Evolutionary conservation across 768 basidiomycete genomes (phyloP).

Genomic region (Boletus subparvulus): DNA sequence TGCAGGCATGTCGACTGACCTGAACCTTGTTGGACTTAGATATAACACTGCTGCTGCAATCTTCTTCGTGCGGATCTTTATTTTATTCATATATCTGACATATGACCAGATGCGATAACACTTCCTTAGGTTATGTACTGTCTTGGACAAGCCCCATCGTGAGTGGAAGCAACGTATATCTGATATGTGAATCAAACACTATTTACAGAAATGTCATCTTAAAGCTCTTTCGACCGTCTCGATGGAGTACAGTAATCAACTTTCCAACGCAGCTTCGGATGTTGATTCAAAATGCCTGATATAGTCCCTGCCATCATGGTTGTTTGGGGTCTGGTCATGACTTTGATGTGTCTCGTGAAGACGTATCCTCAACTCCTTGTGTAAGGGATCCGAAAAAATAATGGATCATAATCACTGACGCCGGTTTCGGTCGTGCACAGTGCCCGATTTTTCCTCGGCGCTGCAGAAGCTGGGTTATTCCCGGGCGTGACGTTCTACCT

Average conservation of each 20-base stretch:
- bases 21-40: conserved; percentile 34
- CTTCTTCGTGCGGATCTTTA: conserved; percentile 32
- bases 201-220: conserved; percentile 35
- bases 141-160: conserved; percentile 41
- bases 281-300: conserved; percentile 6
- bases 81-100: background rate
- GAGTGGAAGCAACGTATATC: conserved; percentile 8
- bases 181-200: background rate
- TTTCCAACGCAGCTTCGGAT: background rate
- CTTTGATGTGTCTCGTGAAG: conserved; percentile 39
- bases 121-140: conserved; percentile 35
- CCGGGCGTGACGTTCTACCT: conserved; percentile 43
- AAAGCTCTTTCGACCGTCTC: conserved; percentile 34
- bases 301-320: conserved; percentile 40
- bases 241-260: conserved; percentile 28
- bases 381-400: conserved; percentile 22
- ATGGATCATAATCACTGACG: background rate
- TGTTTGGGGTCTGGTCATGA: conserved; percentile 38
- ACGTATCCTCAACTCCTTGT: conserved; percentile 27
- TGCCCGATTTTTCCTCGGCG: conserved; percentile 43
- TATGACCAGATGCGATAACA: background rate
- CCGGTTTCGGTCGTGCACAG: conserved; percentile 15
- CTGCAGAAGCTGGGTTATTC: conserved; percentile 46
- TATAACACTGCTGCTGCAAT: conserved; percentile 41
- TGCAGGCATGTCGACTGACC: conserved; percentile 45